These are phyloP conservation scores for Chytriomyces confervae DNA, from an alignment of 192 early-diverging fungal genomes.

Conservation along the genomic window DNA sequence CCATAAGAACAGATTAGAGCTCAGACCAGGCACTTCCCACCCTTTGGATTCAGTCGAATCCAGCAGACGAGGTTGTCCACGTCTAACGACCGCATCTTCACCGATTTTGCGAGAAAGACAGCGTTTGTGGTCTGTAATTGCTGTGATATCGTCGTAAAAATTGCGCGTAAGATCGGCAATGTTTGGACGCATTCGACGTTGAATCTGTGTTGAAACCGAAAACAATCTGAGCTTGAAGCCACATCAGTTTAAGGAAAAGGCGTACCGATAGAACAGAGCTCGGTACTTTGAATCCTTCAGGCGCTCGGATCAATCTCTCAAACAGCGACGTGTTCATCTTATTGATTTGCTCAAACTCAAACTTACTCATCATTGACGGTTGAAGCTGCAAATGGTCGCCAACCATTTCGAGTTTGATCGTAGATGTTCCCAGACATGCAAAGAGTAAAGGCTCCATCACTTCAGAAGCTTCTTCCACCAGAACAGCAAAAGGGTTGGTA, in stretches of 20 bases:
- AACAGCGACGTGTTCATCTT: conserved; percentile 48
- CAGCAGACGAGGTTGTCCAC: neutral
- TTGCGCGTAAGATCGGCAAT: conserved; percentile 46
- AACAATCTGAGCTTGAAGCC: neutral
- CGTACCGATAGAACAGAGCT: conserved; percentile 38
- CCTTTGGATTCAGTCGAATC: conserved; percentile 26
- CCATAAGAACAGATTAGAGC: conserved; percentile 45
- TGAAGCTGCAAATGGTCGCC: conserved; percentile 47
- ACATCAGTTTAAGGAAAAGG: neutral
- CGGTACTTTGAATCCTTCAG: conserved; percentile 30
- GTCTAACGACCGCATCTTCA: conserved; percentile 5
- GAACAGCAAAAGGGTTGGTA: conserved; percentile 49
- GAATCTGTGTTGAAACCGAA: conserved; percentile 9
- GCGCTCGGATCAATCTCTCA: conserved; percentile 44
- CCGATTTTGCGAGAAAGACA: conserved; percentile 31
- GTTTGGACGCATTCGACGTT: conserved; percentile 43
- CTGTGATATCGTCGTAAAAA: conserved; percentile 43
- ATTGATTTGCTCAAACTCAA: conserved; percentile 49
- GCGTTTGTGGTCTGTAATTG: conserved; percentile 33
- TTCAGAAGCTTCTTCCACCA: conserved; percentile 50
- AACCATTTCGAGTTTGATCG: conserved; percentile 44
- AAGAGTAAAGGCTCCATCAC: conserved; percentile 46
- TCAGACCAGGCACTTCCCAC: conserved; percentile 39
- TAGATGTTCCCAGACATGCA: conserved; percentile 37
- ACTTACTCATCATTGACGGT: conserved; percentile 44